Evolutionary conservation across 495 filamentous ascomycete species (phyloP).

Genomic region (Penicillium daleae): DNA sequence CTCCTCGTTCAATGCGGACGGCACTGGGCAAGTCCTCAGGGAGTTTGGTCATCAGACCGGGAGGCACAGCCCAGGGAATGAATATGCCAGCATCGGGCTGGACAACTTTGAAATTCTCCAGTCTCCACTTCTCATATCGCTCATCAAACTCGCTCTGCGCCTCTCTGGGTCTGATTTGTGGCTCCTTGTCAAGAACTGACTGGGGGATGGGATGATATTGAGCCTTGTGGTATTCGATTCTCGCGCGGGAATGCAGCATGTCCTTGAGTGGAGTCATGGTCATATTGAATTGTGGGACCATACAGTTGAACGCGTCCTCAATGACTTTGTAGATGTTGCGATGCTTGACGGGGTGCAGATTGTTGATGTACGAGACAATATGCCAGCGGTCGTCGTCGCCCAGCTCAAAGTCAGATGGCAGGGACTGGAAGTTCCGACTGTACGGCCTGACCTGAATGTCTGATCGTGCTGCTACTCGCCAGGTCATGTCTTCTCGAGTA

Average conservation of each 20-base stretch:
- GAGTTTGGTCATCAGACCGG: slow-evolving; percentile 30
- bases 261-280: slow-evolving; percentile 46
- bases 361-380: slow-evolving; percentile 52
- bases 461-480: slow-evolving; percentile 42
- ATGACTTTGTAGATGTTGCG: slow-evolving; percentile 40
- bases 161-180: slow-evolving; percentile 26
- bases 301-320: slow-evolving; percentile 46
- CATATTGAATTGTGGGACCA: slow-evolving; percentile 47
- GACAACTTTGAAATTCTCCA: slow-evolving; percentile 27
- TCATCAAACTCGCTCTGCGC: slow-evolving; percentile 32
- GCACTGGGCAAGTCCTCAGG: slow-evolving; percentile 27
- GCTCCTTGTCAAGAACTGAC: slow-evolving; percentile 22
- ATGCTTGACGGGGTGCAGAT: slow-evolving; percentile 47
- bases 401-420: slow-evolving; percentile 44
- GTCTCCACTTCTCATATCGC: slow-evolving; percentile 32
- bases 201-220: slow-evolving; percentile 34
- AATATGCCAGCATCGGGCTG: slow-evolving; percentile 40
- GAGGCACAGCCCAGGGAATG: slow-evolving; percentile 38
- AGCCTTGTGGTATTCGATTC: slow-evolving; percentile 38
- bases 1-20: slow-evolving; percentile 29
- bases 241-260: slow-evolving; percentile 36
- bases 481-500: slow-evolving; percentile 43
- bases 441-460: slow-evolving; percentile 37
- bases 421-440: slow-evolving; percentile 40
- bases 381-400: slow-evolving; percentile 33